Conservation (phyloP, 1,139 yeast species). For the Yamadazyma diospyri region DNA sequence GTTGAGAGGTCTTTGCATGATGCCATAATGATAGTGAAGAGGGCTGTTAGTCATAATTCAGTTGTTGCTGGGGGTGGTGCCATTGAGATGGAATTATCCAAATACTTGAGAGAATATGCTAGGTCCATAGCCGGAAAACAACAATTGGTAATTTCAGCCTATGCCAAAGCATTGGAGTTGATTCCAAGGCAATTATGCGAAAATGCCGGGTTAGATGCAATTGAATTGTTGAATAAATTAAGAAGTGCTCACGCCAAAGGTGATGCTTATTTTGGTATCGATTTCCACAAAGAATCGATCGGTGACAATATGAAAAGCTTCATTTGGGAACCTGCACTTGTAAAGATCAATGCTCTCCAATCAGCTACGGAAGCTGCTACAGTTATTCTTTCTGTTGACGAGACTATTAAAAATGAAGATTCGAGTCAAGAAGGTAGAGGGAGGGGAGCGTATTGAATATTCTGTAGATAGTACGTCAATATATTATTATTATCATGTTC, state of each 20-base stretch:
- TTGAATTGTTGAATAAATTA: conserved; percentile 83
- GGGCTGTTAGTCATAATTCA: conserved; percentile 82
- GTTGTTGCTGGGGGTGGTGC: conserved; percentile 99
- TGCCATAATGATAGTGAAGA: conserved; percentile 96
- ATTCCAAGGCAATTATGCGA: conserved; percentile 97
- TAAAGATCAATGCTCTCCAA: conserved; percentile 87
- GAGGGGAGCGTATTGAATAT: conserved; percentile 54
- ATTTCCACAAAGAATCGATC: conserved; percentile 78
- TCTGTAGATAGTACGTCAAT: too few relatives aligned
- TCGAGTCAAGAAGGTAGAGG: conserved; percentile 60
- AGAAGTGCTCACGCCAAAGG: conserved; percentile 95
- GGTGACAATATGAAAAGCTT: conserved; percentile 82
- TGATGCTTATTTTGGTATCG: conserved; percentile 88
- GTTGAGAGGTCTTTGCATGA: conserved; percentile 97
- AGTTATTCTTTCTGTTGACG: conserved; percentile 87
- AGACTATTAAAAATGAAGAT: conserved; percentile 81
- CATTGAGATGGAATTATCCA: conserved; percentile 94
- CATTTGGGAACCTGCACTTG: conserved; percentile 98
- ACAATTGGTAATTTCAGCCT: conserved; percentile 86
- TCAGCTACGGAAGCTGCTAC: conserved; percentile 98
- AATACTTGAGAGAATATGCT: conserved; percentile 80
- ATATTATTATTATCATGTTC: too few relatives aligned
- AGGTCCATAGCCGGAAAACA: conserved; percentile 92
- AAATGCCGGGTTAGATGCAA: conserved; percentile 96
- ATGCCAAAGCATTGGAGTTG: conserved; percentile 90